Base-by-base conservation (phyloP, 768 basidiomycete species). In the Lactarius deliciosus region DNA sequence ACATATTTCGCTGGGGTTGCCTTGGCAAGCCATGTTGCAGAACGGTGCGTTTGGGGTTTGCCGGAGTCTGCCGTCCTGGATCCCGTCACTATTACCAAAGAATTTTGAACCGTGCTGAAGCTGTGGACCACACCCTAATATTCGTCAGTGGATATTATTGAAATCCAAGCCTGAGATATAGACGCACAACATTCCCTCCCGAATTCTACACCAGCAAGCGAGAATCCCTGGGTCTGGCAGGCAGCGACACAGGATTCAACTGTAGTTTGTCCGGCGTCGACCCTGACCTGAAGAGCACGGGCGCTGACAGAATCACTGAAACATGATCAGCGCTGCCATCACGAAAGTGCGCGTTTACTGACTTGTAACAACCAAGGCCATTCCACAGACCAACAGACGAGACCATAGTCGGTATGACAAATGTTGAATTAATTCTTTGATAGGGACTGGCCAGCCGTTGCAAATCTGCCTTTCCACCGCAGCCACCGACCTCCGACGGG, bases 321-420 rank as follows among this genome's bases (percentile, higher is more conserved):
- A 25, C 22, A 47, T 3, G 15, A 47, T 32, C 16, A 47, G 5
- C 40, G 41, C 30, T 30, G 32, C 25, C 25, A 57, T 40, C 5
- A 13, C 28, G 10, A 13, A 18, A 25, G 50, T 50, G 13, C 1
- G 11, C 25, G 7, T 9, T 22, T 38, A 72, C 81, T 65, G 69
- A 88, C 89, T 79, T 87, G 78, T 83, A 90, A 73, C 90, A 92
- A 20, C 90, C 90, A 38, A 91, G 81, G 0, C 84, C 85, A 6
- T 78, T 73, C 89, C 90, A 91, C 43, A 81, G 77, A 2, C 87
- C 89, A 25, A 89, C 82, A 50, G 74, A 81, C 5, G 81, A 76
- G 1, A 83, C 80, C 20, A 83, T 83, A 15, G 76, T 68, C 0
- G 89, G 88, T 15, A 81, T 36, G 18, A 50, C 2, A 10, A 53